Conservation (phyloP, 805 yeast species). For the Pachysolen tannophilus region DNA sequence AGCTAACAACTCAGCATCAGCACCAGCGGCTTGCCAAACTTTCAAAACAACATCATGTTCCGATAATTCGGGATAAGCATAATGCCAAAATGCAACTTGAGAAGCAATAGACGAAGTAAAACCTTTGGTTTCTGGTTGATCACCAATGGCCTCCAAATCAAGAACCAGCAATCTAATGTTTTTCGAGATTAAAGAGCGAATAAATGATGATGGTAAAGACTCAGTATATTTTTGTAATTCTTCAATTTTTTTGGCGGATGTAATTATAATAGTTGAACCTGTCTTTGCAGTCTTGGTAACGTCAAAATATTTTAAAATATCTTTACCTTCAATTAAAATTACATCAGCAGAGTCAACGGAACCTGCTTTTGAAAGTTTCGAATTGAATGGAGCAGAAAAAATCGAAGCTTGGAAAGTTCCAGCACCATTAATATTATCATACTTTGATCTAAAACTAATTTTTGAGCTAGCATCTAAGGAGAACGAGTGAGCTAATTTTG, state of each 20-base stretch:
- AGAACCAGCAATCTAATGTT: slow-evolving; percentile 45
- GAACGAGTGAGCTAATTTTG: slow-evolving; percentile 59
- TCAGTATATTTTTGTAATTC: slow-evolving; percentile 38
- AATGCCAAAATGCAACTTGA: slow-evolving; percentile 77
- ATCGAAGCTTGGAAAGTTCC: slow-evolving; percentile 72
- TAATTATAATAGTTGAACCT: slow-evolving; percentile 48
- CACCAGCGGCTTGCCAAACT: slow-evolving; percentile 73
- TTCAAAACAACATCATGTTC: slow-evolving; percentile 63
- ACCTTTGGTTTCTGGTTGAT: slow-evolving; percentile 64
- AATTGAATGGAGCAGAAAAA: slow-evolving; percentile 22
- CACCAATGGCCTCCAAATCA: slow-evolving; percentile 58
- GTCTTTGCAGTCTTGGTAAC: slow-evolving; percentile 51
- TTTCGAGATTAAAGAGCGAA: slow-evolving; percentile 43
- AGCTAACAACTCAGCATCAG: slow-evolving; percentile 72
- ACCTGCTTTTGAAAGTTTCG: slow-evolving; percentile 18
- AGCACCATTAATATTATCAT: slow-evolving; percentile 64
- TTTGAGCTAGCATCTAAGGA: slow-evolving; percentile 50
- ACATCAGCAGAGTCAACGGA: slow-evolving; percentile 54
- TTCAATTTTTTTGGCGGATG: slow-evolving; percentile 29
- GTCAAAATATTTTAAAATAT: slow-evolving; percentile 49
- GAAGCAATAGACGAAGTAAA: slow-evolving; percentile 66
- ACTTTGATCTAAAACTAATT: slow-evolving; percentile 53
- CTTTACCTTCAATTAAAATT: slow-evolving; percentile 53
- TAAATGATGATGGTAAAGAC: slow-evolving; percentile 44
- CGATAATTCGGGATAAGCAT: slow-evolving; percentile 51